phyloP scores from a whole-genome alignment of 1,284 basidiomycete genomes.

The Sphagnurus paluster region DNA sequence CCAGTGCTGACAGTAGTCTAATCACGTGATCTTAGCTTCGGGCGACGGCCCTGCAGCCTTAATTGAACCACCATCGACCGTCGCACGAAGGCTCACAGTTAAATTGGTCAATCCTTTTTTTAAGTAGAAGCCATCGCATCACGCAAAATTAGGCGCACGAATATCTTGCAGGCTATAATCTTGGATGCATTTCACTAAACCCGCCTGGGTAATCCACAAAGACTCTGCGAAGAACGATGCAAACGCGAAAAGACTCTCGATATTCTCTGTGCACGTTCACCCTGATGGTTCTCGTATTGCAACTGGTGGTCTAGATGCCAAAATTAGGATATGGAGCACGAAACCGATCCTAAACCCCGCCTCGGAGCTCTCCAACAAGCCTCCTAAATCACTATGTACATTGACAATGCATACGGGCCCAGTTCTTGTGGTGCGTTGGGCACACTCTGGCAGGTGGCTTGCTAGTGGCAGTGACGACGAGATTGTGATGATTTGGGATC shows the following conservation, averaged over 20 bases:
- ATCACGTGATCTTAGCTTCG: no score
- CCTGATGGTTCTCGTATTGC: constrained; percentile 96
- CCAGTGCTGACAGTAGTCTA: no score
- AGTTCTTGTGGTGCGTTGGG: constrained; percentile 95
- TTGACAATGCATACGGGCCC: constrained; percentile 94
- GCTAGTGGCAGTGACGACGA: constrained; percentile 97
- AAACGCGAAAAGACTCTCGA: constrained; percentile 74
- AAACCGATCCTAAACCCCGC: constrained; percentile 82
- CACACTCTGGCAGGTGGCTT: constrained; percentile 90
- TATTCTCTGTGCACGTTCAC: constrained; percentile 93
- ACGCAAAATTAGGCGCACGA: no score
- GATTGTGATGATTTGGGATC: constrained; percentile 96
- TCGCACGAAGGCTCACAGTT: no score
- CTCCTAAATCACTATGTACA: constrained; percentile 88
- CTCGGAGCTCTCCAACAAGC: constrained; percentile 72
- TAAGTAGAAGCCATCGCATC: no score
- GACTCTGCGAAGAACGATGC: constrained; percentile 49
- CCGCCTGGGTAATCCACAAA: constrained; percentile 72
- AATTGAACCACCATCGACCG: no score
- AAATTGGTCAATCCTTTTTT: no score
- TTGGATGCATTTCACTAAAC: constrained; percentile 78
- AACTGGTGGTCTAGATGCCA: constrained; percentile 93
- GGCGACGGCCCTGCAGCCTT: no score
- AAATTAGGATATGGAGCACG: constrained; percentile 97
- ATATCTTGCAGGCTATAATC: not conserved